A percentile compares a stretch with the other conserved stretches of the same genome.
Evolutionary conservation across 176 grass and related monocot genomes (phyloP).

Genomic region (Chloris gayana): DNA sequence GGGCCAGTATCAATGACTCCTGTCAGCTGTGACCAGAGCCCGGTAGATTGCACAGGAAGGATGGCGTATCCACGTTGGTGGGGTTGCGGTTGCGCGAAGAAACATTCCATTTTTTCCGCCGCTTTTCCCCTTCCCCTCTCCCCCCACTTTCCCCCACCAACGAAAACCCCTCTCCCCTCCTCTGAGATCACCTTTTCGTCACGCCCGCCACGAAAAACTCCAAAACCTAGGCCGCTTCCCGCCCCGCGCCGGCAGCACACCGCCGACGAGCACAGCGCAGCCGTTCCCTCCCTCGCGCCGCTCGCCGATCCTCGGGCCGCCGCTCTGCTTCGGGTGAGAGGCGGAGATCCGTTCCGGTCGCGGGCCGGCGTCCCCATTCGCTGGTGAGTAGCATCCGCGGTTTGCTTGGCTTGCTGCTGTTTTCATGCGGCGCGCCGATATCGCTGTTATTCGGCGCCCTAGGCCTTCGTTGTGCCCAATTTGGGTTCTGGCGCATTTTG

Average conservation of each 20-base stretch:
- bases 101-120: not conserved
- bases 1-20: too few relatives aligned
- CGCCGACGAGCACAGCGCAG: not conserved
- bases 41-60: too few relatives aligned
- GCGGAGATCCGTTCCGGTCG: not conserved
- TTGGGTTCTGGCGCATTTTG: not conserved
- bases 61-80: too few relatives aligned
- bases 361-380: not conserved
- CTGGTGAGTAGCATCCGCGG: conserved; percentile 11
- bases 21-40: too few relatives aligned
- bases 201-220: not conserved
- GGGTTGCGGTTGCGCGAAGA: conserved; percentile 13
- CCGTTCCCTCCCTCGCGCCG: too few relatives aligned
- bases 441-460: not conserved
- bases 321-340: not conserved
- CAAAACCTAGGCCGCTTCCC: conserved; percentile 18
- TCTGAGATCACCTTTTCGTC: not conserved
- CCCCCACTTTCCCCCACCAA: conserved; percentile 1
- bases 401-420: not conserved
- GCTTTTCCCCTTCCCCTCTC: not conserved
- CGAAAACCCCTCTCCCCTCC: not conserved
- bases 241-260: not conserved
- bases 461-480: not conserved
- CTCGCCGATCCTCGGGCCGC: not conserved
- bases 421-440: not conserved